phyloP scores from a whole-genome alignment of 306 rosid genomes.

The Sechiopsis laciniata region DNA sequence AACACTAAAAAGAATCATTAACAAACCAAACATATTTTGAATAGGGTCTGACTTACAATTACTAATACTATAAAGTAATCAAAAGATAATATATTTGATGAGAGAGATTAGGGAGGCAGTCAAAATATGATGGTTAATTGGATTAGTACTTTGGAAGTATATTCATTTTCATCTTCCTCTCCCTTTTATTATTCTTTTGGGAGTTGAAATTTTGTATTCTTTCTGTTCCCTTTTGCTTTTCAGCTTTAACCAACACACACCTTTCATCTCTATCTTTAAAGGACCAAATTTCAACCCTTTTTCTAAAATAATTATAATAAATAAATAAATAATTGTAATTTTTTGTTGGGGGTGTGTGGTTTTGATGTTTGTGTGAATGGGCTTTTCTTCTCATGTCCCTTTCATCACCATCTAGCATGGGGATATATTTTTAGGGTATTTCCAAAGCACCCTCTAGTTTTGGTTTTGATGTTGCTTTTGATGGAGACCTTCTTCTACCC shows the following conservation, averaged over 20 bases:
- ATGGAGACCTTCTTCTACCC: slow-evolving; percentile 11
- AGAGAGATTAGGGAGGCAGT: not conserved
- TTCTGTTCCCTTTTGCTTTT: slow-evolving; percentile 10
- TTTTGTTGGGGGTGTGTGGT: not conserved
- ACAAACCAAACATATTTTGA: too few species aligned
- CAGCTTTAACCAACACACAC: slow-evolving; percentile 1
- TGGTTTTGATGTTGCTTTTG: slow-evolving; percentile 11
- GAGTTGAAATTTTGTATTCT: slow-evolving; percentile 14
- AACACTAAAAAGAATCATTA: too few species aligned
- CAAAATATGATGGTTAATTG: slow-evolving; percentile 1
- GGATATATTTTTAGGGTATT: slow-evolving; percentile 10
- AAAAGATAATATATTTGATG: not conserved
- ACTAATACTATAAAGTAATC: too few species aligned
- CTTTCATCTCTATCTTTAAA: not conserved
- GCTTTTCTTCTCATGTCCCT: slow-evolving; percentile 8
- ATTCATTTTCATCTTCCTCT: not conserved
- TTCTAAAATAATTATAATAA: not conserved
- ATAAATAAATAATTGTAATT: not conserved
- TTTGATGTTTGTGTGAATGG: slow-evolving; percentile 5
- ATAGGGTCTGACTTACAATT: not conserved
- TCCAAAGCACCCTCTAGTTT: slow-evolving; percentile 18
- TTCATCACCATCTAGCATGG: slow-evolving; percentile 13
- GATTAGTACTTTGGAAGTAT: too few species aligned
- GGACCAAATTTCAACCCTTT: not conserved
- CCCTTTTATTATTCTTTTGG: slow-evolving; percentile 11